These are phyloP conservation scores for Trichophyton rubrum DNA, from an alignment of 2,329 filamentous ascomycete genomes.

Conservation along the genomic window DNA sequence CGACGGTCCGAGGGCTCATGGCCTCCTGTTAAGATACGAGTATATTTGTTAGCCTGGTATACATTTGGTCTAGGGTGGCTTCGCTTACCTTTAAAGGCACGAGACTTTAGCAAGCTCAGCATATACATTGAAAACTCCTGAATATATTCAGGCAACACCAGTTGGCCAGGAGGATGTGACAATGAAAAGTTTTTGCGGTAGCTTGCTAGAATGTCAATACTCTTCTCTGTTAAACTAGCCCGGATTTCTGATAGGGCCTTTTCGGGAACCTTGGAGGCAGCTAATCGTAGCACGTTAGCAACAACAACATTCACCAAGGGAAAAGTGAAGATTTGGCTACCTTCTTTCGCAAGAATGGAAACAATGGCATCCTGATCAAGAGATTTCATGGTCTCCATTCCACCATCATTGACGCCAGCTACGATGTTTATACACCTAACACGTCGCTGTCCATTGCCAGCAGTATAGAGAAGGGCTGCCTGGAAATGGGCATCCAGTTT, in stretches of 20 bases:
- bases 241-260: slow-evolving; percentile 73
- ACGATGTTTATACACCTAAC: slow-evolving; percentile 91
- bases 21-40: slow-evolving; percentile 43
- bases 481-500: slow-evolving; percentile 98
- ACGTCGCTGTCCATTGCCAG: slow-evolving; percentile 72
- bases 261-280: slow-evolving; percentile 71
- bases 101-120: slow-evolving; percentile 74
- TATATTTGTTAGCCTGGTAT: not conserved
- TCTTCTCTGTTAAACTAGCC: slow-evolving; percentile 72
- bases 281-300: slow-evolving; percentile 26
- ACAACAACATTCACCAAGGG: not conserved
- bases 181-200: slow-evolving; percentile 90
- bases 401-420: slow-evolving; percentile 75
- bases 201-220: slow-evolving; percentile 78
- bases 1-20: slow-evolving; percentile 81
- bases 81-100: slow-evolving; percentile 64
- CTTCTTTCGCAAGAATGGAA: slow-evolving; percentile 78
- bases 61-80: not conserved
- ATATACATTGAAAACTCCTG: slow-evolving; percentile 98
- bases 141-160: slow-evolving; percentile 87
- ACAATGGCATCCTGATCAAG: slow-evolving; percentile 93
- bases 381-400: slow-evolving; percentile 75
- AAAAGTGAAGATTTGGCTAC: slow-evolving; percentile 20
- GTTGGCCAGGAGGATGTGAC: slow-evolving; percentile 74
- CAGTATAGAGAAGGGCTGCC: slow-evolving; percentile 86